Evolutionary conservation across 352 stramenopile species (phyloP).

Genomic region (Achlya hypogyna): DNA sequence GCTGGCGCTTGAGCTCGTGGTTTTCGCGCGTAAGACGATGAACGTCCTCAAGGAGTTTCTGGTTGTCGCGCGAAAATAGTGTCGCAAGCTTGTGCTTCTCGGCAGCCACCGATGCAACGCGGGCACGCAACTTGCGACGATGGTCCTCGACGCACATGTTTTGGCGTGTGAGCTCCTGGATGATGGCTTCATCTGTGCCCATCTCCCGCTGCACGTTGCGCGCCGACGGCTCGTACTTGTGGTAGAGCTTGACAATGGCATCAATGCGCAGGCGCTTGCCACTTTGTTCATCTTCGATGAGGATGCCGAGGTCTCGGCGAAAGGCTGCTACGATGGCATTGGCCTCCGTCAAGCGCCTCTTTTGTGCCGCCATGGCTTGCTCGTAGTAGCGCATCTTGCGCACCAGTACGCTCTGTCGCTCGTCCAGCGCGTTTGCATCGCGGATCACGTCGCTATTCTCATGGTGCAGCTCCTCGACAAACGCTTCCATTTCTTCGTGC

Average conservation of each 20-base stretch:
- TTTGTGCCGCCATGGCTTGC: neutral
- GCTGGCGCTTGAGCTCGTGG: slow-evolving; percentile 43
- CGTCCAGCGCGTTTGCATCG: slow-evolving; percentile 11
- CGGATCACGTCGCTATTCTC: slow-evolving; percentile 4
- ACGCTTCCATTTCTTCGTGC: neutral
- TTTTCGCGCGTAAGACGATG: slow-evolving; percentile 51
- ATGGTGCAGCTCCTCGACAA: slow-evolving; percentile 4
- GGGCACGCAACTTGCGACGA: slow-evolving; percentile 54
- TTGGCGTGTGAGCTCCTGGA: slow-evolving; percentile 56
- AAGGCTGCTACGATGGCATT: neutral
- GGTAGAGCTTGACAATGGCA: slow-evolving; percentile 9
- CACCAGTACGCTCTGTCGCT: slow-evolving; percentile 1
- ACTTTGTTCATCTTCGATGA: slow-evolving; percentile 5
- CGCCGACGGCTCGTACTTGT: slow-evolving; percentile 12
- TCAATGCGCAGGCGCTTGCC: slow-evolving; percentile 8
- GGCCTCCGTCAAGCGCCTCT: neutral
- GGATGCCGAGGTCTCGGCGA: neutral
- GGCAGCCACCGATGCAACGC: slow-evolving; percentile 47
- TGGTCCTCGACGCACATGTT: slow-evolving; percentile 66
- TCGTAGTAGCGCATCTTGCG: slow-evolving; percentile 5
- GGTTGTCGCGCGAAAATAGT: slow-evolving; percentile 61
- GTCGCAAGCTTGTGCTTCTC: slow-evolving; percentile 67
- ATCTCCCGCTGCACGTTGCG: neutral
- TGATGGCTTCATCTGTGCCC: slow-evolving; percentile 36
- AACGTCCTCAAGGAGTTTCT: slow-evolving; percentile 49